Evolutionary conservation across 2,329 filamentous ascomycete genomes (phyloP), one percentile per base, ranked within the genome.

Genomic region (Aspergillus transmontanensis): DNA sequence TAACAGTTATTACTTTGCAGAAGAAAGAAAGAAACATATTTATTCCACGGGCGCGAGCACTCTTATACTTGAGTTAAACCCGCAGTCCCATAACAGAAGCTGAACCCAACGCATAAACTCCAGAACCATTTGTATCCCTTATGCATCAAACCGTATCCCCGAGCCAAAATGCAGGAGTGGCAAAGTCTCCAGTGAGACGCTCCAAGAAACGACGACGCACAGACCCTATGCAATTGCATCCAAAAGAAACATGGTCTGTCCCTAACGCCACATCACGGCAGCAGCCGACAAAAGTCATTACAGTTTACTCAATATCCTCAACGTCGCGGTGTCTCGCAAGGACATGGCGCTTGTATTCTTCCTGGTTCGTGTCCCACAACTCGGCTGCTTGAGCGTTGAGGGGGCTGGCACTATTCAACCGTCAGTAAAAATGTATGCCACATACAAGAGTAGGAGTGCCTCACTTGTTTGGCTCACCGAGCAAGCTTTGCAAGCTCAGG

Each of bases 401-500:
- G 2, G 95, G 95, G 69, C 93, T 97, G 63, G 95, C 88, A 79
- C 94, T 98, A 66, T 62, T 43, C 59, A 4, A 41, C 6, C 6
- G 64, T 71, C 43, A 70, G 65, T 34, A 36, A 30, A 0, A 10
- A 10, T 12, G 51, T 10, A 55, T 55, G 7, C 21, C 11, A 26
- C 36, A 53, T 48, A 9, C 39, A 39, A 11, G 41, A 50, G 9
- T 21, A 39, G 19, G 9, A 50, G 23, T 2, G 9, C 12, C 62
- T 14, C 56, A 98, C 95, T 99, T 99, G 82, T 99, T 99, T 41
- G 95, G 95, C 81, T 99, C 95, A 30, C 94, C 95, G 36, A 99
- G 86, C 74, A 99, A 82, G 79, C 94, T 97, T 81, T 99, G 95
- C 79, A 99, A 81, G 72, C 94, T 98, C 73, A 99, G 80, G 60